A percentile compares a stretch with the other conserved stretches of the same genome.
Conservation (phyloP, 1,139 yeast genomes). For the Taphrina pruni region DNA sequence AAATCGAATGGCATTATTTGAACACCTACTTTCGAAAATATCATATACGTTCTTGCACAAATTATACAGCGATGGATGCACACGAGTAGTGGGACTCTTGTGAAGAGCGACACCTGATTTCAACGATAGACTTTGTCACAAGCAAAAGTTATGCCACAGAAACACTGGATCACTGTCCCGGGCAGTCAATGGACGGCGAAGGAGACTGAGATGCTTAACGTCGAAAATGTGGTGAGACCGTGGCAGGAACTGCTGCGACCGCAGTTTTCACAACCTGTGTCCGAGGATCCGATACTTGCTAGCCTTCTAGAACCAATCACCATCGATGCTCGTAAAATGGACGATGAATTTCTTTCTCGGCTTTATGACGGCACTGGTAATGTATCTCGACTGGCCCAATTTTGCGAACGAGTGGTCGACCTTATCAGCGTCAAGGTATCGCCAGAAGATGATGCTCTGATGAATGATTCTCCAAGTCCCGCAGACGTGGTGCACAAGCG, state of each 20-base stretch:
- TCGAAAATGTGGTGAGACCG: background rate
- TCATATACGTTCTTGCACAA: too few relatives aligned
- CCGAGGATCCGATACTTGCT: background rate
- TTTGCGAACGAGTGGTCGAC: background rate
- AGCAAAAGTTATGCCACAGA: background rate
- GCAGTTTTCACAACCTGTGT: background rate
- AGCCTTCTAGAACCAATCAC: background rate
- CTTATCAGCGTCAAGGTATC: conserved; percentile 2
- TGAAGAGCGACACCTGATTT: too few relatives aligned
- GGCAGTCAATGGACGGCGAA: conserved; percentile 11
- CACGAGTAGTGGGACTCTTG: too few relatives aligned
- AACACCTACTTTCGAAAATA: too few relatives aligned
- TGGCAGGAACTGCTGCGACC: conserved; percentile 9
- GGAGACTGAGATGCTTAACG: conserved; percentile 16
- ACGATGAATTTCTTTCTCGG: background rate
- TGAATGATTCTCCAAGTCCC: conserved; percentile 2
- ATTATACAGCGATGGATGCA: too few relatives aligned
- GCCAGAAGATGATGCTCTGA: background rate
- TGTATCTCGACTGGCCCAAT: background rate
- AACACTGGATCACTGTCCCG: conserved; percentile 9
- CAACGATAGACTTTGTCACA: too few relatives aligned
- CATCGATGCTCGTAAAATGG: conserved; percentile 4
- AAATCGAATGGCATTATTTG: too few relatives aligned
- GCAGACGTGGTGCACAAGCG: conserved; percentile 9
- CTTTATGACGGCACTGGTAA: background rate